Evolutionary conservation across 805 yeast genomes (phyloP), one percentile per base, ranked within the genome.

Genomic region (Saturnispora ahearnii): DNA sequence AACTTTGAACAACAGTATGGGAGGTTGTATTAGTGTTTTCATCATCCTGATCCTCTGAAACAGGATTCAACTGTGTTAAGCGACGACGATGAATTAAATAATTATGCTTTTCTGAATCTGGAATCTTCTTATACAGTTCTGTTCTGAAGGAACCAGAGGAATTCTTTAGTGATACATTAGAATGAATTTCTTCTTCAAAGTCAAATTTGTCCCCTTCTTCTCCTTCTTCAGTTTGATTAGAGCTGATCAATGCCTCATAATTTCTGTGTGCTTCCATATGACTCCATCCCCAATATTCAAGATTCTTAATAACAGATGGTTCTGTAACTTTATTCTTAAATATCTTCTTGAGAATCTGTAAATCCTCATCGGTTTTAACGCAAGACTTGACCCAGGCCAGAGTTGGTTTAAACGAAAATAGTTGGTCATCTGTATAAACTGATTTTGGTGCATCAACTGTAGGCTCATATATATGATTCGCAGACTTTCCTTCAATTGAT

Each of bases 51-150:
- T 77, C 82, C 38, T 67, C 65, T 53, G 79, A 82, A n/a, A 86
- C 76, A 0, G 91, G 85, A 51, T 79, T 83, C 53, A 86, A 67
- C 55, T 76, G 72, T 55, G 83, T 78, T 1, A 77, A 66, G 57
- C 76, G 80, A 52, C 87, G 77, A 45, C 93, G 81, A 63, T 89
- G 96, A 2, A 95, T 93, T 48, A 90, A 69, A 61, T 87, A 90
- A 52, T 79, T 84, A 12, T 78, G 70, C 62, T 90, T 90, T 41
- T 81, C 73, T 0, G 78, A 72, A 55, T 89, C 96, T 0, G 84
- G 76, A 36, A 87, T 80, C 62, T 84, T 85, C 43, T 68, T 65
- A 61, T 82, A 87, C 0, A 96, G 95, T 50, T 82, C 79, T 34
- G 89, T 80, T 58, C 78, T 76, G 59, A 84, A 84, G 1, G 86